Evolutionary conservation across 441 rosid species (phyloP).

Genomic region (Arabidopsis lyrata): DNA sequence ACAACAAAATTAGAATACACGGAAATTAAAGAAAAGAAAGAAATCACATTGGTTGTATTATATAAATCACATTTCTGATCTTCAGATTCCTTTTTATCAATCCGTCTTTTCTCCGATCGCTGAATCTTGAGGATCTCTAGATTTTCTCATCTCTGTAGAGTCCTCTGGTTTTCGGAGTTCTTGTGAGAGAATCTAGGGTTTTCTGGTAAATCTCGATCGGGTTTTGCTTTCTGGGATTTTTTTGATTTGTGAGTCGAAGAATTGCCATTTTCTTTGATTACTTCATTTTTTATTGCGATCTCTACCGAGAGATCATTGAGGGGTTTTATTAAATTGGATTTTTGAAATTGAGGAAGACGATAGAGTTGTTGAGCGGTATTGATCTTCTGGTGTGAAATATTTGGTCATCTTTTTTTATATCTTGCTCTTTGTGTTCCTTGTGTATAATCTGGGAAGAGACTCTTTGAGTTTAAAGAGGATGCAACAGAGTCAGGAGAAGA

Average conservation of each 20-base stretch:
- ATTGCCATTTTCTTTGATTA: conserved; percentile 26
- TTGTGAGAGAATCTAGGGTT: conserved; percentile 38
- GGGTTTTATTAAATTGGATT: conserved; percentile 9
- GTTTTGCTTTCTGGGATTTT: conserved; percentile 26
- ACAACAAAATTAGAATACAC: conserved; percentile 33
- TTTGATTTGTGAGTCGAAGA: conserved; percentile 25
- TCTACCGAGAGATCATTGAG: conserved; percentile 31
- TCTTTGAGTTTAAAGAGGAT: conserved; percentile 43
- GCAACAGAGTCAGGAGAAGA: conserved; percentile 69
- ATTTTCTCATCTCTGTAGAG: conserved; percentile 24
- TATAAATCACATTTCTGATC: conserved; percentile 24
- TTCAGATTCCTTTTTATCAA: conserved; percentile 11
- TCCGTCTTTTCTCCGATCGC: conserved; percentile 33
- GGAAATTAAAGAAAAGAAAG: background rate
- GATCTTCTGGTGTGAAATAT: conserved; percentile 4
- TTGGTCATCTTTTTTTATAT: conserved; percentile 44
- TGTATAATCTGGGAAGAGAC: conserved; percentile 29
- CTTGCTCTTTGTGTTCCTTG: background rate
- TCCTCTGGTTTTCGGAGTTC: background rate
- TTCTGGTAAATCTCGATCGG: conserved; percentile 23
- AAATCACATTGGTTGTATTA: conserved; percentile 11
- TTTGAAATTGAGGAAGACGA: conserved; percentile 42
- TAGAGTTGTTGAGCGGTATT: conserved; percentile 39
- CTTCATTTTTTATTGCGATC: conserved; percentile 24
- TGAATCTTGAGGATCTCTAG: conserved; percentile 34